phyloP scores from a whole-genome alignment of 306 rosid genomes.

The Ormosia emarginata region DNA sequence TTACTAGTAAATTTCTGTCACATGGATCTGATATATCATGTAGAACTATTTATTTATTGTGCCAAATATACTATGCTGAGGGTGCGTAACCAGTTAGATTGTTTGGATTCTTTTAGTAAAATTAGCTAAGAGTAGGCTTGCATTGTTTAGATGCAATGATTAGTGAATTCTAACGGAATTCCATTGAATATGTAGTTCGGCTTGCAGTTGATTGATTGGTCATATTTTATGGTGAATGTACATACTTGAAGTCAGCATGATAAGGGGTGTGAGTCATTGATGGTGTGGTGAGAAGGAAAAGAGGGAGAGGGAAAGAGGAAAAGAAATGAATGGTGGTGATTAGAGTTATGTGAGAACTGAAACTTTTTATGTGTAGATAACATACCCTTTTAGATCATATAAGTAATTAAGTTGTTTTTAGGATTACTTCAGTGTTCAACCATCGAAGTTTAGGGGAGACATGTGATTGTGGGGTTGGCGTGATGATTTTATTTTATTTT shows the following conservation, averaged over 20 bases:
- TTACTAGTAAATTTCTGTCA: neutral
- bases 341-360: too few species aligned
- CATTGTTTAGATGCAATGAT: neutral
- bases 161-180: neutral
- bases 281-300: neutral
- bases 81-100: neutral
- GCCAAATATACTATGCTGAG: neutral
- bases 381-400: too few species aligned
- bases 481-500: too few species aligned
- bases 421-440: neutral
- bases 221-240: neutral
- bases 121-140: neutral
- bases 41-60: neutral
- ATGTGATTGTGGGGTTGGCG: neutral
- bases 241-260: neutral
- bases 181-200: neutral
- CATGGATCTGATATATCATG: constrained; percentile 9
- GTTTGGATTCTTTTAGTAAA: neutral
- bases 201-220: neutral
- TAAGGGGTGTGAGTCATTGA: too few species aligned
- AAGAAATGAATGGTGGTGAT: neutral
- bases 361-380: too few species aligned
- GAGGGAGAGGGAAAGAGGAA: neutral
- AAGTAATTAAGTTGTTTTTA: neutral
- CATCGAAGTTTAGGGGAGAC: neutral